phyloP scores from a whole-genome alignment of 2,329 filamentous ascomycete species.

The Beauveria rudraprayagi region DNA sequence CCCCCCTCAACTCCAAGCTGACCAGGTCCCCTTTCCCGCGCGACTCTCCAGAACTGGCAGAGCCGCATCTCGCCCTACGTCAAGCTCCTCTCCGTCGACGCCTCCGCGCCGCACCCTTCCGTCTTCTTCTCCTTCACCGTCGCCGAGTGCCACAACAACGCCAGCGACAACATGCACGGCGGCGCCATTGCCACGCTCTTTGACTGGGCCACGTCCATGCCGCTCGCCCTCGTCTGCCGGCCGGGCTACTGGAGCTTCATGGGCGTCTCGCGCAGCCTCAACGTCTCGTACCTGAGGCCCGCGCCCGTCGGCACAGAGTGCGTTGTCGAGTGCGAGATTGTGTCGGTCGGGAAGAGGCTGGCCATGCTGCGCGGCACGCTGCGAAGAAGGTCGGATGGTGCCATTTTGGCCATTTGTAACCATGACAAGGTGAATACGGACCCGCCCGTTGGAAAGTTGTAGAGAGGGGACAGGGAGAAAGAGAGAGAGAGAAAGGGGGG shows the following conservation, averaged over 20 bases:
- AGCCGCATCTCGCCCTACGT: constrained; percentile 33
- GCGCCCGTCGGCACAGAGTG: constrained; percentile 43
- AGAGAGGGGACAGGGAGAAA: background rate
- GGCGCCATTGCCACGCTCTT: constrained; percentile 59
- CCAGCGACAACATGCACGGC: constrained; percentile 48
- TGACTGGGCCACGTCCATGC: constrained; percentile 55
- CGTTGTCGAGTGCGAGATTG: constrained; percentile 47
- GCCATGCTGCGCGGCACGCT: constrained; percentile 47
- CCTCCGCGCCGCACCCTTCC: constrained; percentile 27
- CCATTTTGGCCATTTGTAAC: constrained; percentile 49
- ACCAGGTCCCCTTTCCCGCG: background rate
- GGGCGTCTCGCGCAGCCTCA: constrained; percentile 59
- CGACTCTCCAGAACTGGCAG: constrained; percentile 35
- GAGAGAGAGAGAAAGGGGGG: no score
- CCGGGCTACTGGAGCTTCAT: constrained; percentile 54
- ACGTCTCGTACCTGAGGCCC: constrained; percentile 59
- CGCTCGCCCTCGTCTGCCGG: constrained; percentile 46
- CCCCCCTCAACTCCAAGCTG: background rate
- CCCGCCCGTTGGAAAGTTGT: constrained; percentile 24
- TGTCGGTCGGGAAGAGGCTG: constrained; percentile 49
- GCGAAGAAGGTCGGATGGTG: constrained; percentile 42
- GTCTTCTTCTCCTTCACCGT: constrained; percentile 42
- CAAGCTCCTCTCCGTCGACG: constrained; percentile 29
- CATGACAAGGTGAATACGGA: constrained; percentile 59
- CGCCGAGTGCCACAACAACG: constrained; percentile 44